These are phyloP conservation scores for Hippophae rhamnoides DNA, from an alignment of 306 rosid species.

Conservation along the genomic window DNA sequence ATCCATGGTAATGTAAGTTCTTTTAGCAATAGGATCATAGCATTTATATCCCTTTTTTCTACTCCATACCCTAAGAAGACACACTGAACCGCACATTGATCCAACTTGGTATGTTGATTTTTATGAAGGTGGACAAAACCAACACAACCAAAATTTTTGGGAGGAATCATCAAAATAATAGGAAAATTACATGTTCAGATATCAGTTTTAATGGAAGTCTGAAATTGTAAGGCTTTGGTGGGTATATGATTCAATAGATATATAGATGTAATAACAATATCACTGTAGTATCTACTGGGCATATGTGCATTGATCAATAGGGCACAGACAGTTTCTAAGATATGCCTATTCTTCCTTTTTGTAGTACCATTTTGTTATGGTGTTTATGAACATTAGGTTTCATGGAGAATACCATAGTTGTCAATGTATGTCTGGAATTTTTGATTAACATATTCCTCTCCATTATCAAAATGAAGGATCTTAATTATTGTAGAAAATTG, in stretches of 20 bases:
- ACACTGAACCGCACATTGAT: no score
- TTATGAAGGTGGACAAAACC: no score
- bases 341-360: neutral
- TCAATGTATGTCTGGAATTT: neutral
- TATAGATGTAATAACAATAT: neutral
- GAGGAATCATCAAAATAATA: no score
- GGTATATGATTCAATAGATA: neutral
- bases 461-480: neutral
- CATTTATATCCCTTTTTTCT: no score
- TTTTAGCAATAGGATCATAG: no score
- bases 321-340: conserved; percentile 7
- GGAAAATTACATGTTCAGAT: no score
- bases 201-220: neutral
- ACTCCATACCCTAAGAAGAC: no score
- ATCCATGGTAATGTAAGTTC: no score
- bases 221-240: neutral
- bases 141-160: no score
- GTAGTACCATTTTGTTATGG: conserved; percentile 9
- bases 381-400: conserved; percentile 6
- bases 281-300: neutral
- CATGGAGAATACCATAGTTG: neutral
- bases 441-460: conserved; percentile 11
- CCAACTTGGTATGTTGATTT: no score
- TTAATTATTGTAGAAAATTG: no score
- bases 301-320: neutral